Base-by-base conservation (phyloP, 164 flowering plant genomes). In the Stephania japonica region DNA sequence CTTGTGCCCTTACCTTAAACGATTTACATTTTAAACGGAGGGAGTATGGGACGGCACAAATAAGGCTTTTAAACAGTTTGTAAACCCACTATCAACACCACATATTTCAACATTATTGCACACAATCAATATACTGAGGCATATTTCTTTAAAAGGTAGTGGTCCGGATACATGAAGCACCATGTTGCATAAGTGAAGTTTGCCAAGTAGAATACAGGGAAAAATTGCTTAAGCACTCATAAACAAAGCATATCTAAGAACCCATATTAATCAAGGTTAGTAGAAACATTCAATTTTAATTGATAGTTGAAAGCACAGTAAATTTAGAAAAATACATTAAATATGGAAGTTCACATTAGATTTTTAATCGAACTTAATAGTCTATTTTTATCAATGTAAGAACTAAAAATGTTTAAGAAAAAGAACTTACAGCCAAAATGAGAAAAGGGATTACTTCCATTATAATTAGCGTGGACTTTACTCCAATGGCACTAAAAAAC, bases 371-470 rank as follows among this genome's bases (percentile, higher is more conserved):
- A 16, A 50, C 5, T 50, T 50, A 56, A 56, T 56, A 56, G 21
- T 21, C 23, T 18, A 56, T 19, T 6, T 21, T 56, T 1, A 56
- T 56, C 63, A 56, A 56, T n/a, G 63, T 56, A 18, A 56, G 1
- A 56, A 18, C 18, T 44, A 44, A 44, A 44, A 44, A 2, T 2
- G 2, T 32, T 8, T 8, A 44, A 4, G 14, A 56, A 16, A 18
- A 56, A 56, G 5, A 56, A 88, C 99, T 93, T 88, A 96, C 99
- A 42, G 99, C 99, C 63, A 96, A 81, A 83, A 96, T 98, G 76
- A 96, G 95, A 75, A 93, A 96, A 59, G 99, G 99, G 74, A 96
- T 96, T 81, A 96, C 99, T 91, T 96, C 99, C 90, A 93, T 90
- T 59, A 96, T 96, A 80, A 96, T 96, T 8, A 96, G 86, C 12